Base-by-base conservation (phyloP, 1,284 basidiomycete species). In the Quambalaria eucalypti region DNA sequence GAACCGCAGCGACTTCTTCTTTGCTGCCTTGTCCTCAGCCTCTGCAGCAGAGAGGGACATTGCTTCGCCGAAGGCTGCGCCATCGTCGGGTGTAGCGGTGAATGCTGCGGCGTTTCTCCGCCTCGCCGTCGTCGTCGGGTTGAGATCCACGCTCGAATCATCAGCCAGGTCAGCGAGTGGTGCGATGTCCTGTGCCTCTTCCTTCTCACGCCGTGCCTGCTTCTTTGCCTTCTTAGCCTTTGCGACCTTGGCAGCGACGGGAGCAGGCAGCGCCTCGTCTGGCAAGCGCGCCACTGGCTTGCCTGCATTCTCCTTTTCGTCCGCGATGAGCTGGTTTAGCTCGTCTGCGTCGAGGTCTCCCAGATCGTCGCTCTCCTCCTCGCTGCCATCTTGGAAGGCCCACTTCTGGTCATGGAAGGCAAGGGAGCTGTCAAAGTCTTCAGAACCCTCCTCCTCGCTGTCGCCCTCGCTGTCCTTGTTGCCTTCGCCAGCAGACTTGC, bases 1-100 rank as follows among this genome's bases (percentile, higher is more conserved):
- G 72, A 75, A 75, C 30, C 69, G 68, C 36, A 73, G 50, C 7
- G 64, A 60, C 26, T 60, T 57, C 54, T 63, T 62, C 28, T 64
- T 62, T 5, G 64, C 64, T 21, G 60, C 63, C 42, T 71, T 69
- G 50, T 75, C 73, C 10, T 65, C 62, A 10, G 56, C 57, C 6
- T 75, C 73, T 21, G 57, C 49, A 28, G 62, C 55, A 23, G 60
- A 60, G 19, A 75, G 62, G 9, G 59, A 58, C 7, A 61, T 61
- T 10, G 68, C 65, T 57, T 75, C 73, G 51, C 71, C 71, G 14
- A 64, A 67, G 0, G 54, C 62, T 19, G 57, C 63, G 46, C 57
- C 65, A 5, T 50, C 55, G 16, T 62, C 56, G 19, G 60, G 52
- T 1, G 57, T 51, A n/a, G 23, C 26, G 2, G 56, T 52, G 44